Percentiles rank a stretch among this genome's conserved stretches.
These are phyloP conservation scores for Paecilomyces formosus DNA, from an alignment of 2,329 filamentous ascomycete genomes.

Conservation along the genomic window DNA sequence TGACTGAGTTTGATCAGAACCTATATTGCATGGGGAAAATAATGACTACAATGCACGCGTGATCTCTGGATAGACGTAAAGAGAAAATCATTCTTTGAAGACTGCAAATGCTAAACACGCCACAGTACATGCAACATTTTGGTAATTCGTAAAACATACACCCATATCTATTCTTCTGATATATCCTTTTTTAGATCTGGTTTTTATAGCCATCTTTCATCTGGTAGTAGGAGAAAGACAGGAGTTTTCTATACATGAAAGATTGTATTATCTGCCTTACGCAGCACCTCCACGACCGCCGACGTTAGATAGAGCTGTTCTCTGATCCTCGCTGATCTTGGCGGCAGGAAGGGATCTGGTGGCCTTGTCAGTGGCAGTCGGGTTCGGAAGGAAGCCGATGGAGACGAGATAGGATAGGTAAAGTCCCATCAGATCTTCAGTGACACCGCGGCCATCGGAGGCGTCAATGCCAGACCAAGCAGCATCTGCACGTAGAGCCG, in stretches of 20 bases:
- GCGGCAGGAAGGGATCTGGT: conserved; percentile 35
- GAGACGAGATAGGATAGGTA: conserved; percentile 58
- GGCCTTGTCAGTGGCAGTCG: conserved; percentile 13
- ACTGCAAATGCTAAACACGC: not conserved
- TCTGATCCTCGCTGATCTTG: conserved; percentile 40
- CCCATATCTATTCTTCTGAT: not conserved
- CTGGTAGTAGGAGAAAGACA: not conserved
- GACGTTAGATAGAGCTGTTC: conserved; percentile 43
- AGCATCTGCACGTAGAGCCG: conserved; percentile 56
- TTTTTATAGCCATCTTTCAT: not conserved
- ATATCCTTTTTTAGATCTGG: not conserved
- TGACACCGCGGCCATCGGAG: conserved; percentile 50
- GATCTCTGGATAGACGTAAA: not conserved
- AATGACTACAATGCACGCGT: not conserved
- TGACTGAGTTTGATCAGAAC: no score
- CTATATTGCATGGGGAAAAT: not conserved
- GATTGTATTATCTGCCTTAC: conserved; percentile 8
- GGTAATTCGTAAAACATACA: not conserved
- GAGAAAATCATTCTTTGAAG: not conserved
- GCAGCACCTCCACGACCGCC: conserved; percentile 44
- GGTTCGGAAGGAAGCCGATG: conserved; percentile 52
- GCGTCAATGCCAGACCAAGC: conserved; percentile 52
- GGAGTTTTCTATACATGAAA: not conserved
- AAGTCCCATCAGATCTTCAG: conserved; percentile 52
- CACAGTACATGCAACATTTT: not conserved